These are phyloP conservation scores for Falciphora oryzae DNA, from an alignment of 2,329 filamentous ascomycete genomes.

Conservation along the genomic window DNA sequence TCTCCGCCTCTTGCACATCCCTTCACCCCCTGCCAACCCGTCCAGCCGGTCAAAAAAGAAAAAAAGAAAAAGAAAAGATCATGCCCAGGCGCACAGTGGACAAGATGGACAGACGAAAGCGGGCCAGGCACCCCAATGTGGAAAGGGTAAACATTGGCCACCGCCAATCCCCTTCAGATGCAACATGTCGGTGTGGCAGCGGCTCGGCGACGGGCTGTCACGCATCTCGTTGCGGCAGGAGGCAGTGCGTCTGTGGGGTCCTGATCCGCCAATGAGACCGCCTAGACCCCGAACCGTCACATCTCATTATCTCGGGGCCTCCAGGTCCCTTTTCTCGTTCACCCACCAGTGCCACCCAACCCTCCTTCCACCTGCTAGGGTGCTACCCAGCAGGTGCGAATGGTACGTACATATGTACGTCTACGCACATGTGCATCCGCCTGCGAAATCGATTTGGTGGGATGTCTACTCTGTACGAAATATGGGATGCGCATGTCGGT, in stretches of 20 bases:
- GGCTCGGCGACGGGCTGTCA: neutral
- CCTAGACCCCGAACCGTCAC: neutral
- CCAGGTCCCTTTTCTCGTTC: neutral
- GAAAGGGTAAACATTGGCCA: neutral
- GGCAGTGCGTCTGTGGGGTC: neutral
- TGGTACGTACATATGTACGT: neutral
- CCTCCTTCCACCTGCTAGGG: neutral
- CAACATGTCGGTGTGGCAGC: neutral
- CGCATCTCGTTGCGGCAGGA: neutral
- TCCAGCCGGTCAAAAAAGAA: no score
- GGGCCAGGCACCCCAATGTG: neutral
- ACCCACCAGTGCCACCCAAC: no score
- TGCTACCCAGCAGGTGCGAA: neutral
- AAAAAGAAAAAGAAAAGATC: no score
- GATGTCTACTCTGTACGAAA: neutral
- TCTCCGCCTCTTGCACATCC: no score
- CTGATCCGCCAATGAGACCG: neutral
- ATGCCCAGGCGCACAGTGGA: no score
- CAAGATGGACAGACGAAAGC: no score
- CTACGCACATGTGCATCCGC: neutral
- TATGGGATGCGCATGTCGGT: no score
- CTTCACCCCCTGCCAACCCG: no score
- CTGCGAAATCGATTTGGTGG: no score
- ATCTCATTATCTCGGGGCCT: neutral
- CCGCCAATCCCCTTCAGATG: neutral